Evolutionary conservation across 345 rosid species (phyloP).

Genomic region (Turnera subulata): DNA sequence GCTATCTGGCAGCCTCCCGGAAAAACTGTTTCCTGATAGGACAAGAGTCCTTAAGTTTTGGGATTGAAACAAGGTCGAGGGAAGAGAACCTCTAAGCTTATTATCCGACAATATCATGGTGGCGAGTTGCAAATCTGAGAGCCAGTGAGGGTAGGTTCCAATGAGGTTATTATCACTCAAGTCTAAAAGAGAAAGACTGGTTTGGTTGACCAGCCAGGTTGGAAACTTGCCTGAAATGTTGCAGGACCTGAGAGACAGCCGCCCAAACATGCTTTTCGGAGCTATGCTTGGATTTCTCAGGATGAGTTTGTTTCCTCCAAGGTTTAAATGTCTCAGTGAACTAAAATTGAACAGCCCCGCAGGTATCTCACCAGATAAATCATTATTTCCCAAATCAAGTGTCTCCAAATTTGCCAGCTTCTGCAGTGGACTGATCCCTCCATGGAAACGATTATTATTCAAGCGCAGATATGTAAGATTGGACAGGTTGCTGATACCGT

Average conservation of each 20-base stretch:
- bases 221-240: too few species aligned
- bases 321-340: not conserved
- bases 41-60: not conserved
- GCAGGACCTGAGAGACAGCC: too few species aligned
- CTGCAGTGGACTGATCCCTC: conserved; percentile 17
- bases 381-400: conserved; percentile 15
- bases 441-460: conserved; percentile 3
- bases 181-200: conserved; percentile 5
- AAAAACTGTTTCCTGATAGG: not conserved
- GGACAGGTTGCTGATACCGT: conserved; percentile 21
- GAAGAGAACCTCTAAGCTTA: not conserved
- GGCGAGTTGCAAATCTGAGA: not conserved
- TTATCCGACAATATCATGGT: not conserved
- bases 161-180: conserved; percentile 4
- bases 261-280: too few species aligned
- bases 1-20: not conserved
- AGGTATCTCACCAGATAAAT: conserved; percentile 22
- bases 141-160: conserved; percentile 6
- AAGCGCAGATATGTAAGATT: conserved; percentile 6
- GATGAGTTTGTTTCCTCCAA: conserved; percentile 4
- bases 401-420: conserved; percentile 8
- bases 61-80: not conserved
- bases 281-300: not conserved
- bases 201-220: too few species aligned
- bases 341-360: conserved; percentile 19